phyloP scores from a whole-genome alignment of 257 asterid genomes.

The Thymus quinquecostatus region DNA sequence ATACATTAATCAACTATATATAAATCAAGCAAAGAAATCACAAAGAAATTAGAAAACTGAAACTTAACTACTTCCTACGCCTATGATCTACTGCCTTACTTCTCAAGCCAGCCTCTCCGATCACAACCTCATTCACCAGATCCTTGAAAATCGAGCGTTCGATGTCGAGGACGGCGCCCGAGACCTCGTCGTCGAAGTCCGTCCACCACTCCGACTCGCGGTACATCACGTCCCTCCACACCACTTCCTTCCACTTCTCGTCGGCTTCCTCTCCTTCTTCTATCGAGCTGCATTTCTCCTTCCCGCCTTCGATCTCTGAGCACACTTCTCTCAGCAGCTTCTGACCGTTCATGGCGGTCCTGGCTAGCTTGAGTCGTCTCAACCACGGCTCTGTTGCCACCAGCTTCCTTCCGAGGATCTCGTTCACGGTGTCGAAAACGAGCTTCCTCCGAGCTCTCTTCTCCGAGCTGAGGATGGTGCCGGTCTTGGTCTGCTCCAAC shows the following conservation, averaged over 20 bases:
- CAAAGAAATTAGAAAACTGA: background rate
- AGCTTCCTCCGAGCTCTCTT: slow-evolving; percentile 66
- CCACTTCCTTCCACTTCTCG: slow-evolving; percentile 57
- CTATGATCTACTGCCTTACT: slow-evolving; percentile 44
- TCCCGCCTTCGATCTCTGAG: slow-evolving; percentile 62
- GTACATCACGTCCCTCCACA: slow-evolving; percentile 61
- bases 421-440: slow-evolving; percentile 75
- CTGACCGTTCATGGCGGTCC: slow-evolving; percentile 58
- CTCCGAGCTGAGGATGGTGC: slow-evolving; percentile 34
- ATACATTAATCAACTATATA: background rate
- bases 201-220: slow-evolving; percentile 62
- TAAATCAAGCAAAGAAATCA: slow-evolving; percentile 1
- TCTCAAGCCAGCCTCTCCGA: slow-evolving; percentile 56
- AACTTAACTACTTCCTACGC: slow-evolving; percentile 37
- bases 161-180: slow-evolving; percentile 74
- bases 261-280: slow-evolving; percentile 50
- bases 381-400: slow-evolving; percentile 43
- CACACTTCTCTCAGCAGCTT: slow-evolving; percentile 80
- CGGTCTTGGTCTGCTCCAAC: slow-evolving; percentile 86
- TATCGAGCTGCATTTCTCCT: slow-evolving; percentile 39
- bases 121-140: slow-evolving; percentile 76
- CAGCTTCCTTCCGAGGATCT: slow-evolving; percentile 68
- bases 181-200: slow-evolving; percentile 48
- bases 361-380: slow-evolving; percentile 44
- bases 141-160: slow-evolving; percentile 88